A percentile compares a stretch with the other conserved stretches of the same genome.
These are phyloP conservation scores for Trichomonas tenax DNA, from an alignment of 208 protist species.

Conservation along the genomic window DNA sequence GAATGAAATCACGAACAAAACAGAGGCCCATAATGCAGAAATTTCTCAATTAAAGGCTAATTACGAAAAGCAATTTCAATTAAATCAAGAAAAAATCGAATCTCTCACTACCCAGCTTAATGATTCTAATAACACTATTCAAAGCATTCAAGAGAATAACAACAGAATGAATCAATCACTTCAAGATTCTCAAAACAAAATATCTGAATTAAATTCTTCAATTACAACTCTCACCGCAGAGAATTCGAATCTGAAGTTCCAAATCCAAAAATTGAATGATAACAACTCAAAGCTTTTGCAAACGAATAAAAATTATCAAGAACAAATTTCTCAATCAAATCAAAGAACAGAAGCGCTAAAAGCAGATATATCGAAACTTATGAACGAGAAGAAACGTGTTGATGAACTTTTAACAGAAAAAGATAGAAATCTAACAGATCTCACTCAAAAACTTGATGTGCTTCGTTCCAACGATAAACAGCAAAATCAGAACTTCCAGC, in stretches of 20 bases:
- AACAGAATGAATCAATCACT: not conserved
- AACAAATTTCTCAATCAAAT: not conserved
- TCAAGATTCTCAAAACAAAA: not conserved
- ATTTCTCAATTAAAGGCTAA: not conserved
- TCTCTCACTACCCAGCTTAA: not conserved
- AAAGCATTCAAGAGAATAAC: not conserved
- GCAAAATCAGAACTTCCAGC: not conserved
- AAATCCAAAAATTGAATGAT: not conserved
- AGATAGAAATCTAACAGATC: not conserved
- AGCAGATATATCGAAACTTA: not conserved
- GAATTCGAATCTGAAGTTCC: not conserved
- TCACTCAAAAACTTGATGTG: not conserved
- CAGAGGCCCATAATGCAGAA: not conserved
- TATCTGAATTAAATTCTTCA: not conserved
- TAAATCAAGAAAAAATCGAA: not conserved
- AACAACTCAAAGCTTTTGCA: not conserved
- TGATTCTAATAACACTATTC: not conserved
- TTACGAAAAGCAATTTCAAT: not conserved
- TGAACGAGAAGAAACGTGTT: not conserved
- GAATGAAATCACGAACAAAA: not conserved
- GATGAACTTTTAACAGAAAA: not conserved
- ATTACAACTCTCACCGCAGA: not conserved
- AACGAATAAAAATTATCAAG: not conserved
- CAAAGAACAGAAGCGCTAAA: not conserved
- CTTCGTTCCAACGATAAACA: not conserved